A percentile compares a stretch with the other conserved stretches of the same genome.
Conservation (phyloP, 495 filamentous ascomycete species). For the Xylaria curta region DNA sequence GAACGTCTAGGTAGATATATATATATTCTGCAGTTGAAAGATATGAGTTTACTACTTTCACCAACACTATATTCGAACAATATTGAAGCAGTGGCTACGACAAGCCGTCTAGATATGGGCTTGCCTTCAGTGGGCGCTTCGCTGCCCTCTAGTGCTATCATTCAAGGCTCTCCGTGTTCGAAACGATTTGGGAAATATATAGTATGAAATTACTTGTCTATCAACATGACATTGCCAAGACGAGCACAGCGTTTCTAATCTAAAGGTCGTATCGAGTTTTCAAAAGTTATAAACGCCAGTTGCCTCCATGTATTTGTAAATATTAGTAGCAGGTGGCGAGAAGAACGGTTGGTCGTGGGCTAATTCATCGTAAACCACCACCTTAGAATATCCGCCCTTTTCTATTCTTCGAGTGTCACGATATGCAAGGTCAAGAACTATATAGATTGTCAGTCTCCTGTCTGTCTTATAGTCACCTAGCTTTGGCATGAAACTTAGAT, state of each 20-base stretch:
- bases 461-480: not conserved
- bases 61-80: not conserved
- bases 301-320: not conserved
- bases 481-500: not conserved
- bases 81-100: not conserved
- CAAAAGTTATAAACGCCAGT: not conserved
- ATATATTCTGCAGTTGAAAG: constrained; percentile 15
- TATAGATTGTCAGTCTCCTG: not conserved
- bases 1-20: constrained; percentile 12
- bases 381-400: no score
- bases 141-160: not conserved
- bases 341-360: not conserved
- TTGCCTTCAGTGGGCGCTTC: not conserved
- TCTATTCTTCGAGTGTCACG: not conserved
- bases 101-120: not conserved
- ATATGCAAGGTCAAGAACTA: not conserved
- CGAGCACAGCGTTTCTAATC: not conserved
- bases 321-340: not conserved
- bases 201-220: not conserved
- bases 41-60: not conserved
- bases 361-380: not conserved
- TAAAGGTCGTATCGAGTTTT: not conserved
- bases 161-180: not conserved
- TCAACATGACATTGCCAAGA: not conserved
- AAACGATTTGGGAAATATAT: not conserved